phyloP scores from a whole-genome alignment of 768 basidiomycete genomes.

The Boletus patriciae region DNA sequence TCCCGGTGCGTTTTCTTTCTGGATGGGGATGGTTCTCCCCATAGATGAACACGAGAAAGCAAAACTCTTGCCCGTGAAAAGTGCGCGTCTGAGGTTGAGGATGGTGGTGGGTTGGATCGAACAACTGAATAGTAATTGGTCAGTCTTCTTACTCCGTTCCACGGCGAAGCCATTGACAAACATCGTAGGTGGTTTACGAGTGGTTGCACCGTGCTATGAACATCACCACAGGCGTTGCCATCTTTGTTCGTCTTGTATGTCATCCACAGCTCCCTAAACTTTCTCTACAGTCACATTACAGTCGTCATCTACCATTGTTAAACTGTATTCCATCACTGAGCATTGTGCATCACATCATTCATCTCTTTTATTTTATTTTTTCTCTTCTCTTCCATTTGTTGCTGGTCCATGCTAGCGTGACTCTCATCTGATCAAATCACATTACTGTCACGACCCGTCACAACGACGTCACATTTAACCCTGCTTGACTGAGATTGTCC shows the following conservation, averaged over 20 bases:
- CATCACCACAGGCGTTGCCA: neutral
- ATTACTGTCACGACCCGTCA: slow-evolving; percentile 13
- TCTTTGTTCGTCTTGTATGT: slow-evolving; percentile 11
- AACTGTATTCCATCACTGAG: slow-evolving; percentile 17
- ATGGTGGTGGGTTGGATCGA: slow-evolving; percentile 97
- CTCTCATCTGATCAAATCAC: slow-evolving; percentile 7
- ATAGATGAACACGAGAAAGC: slow-evolving; percentile 91
- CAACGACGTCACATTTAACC: slow-evolving; percentile 8
- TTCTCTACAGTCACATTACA: slow-evolving; percentile 8
- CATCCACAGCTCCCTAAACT: slow-evolving; percentile 8
- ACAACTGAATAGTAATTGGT: slow-evolving; percentile 61
- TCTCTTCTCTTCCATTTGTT: neutral
- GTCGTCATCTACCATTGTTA: slow-evolving; percentile 4
- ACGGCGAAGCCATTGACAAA: slow-evolving; percentile 14
- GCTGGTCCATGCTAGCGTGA: slow-evolving; percentile 3
- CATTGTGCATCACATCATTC: slow-evolving; percentile 18
- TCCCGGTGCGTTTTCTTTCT: slow-evolving; percentile 75
- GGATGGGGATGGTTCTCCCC: slow-evolving; percentile 88
- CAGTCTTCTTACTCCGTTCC: slow-evolving; percentile 18
- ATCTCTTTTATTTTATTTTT: neutral
- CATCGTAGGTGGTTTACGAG: slow-evolving; percentile 70
- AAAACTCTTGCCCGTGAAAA: slow-evolving; percentile 80
- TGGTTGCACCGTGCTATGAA: slow-evolving; percentile 59
- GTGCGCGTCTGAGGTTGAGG: slow-evolving; percentile 71
- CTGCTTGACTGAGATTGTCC: neutral